These are phyloP conservation scores for Clavispora phyllophila DNA, from an alignment of 805 yeast species.

Conservation along the genomic window DNA sequence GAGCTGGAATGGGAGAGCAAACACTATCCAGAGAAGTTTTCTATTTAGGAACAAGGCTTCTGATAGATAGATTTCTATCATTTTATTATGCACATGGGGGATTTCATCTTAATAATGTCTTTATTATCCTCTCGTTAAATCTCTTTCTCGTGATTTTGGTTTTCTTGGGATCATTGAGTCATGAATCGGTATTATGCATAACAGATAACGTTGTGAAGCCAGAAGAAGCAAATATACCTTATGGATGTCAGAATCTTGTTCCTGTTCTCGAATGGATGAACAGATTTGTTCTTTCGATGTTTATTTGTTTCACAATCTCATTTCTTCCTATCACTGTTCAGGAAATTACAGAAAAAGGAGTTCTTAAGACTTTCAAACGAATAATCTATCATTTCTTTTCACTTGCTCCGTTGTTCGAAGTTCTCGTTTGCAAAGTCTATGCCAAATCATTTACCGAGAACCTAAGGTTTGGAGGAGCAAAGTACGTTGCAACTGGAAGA, in stretches of 20 bases:
- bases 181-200: conserved; percentile 65
- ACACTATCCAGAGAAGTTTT: conserved; percentile 87
- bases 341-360: conserved; percentile 82
- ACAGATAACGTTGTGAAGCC: conserved; percentile 64
- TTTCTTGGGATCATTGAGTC: conserved; percentile 71
- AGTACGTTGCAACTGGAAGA: conserved; percentile 88
- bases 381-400: conserved; percentile 74
- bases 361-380: conserved; percentile 66
- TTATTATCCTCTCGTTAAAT: conserved; percentile 83
- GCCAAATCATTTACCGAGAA: conserved; percentile 73
- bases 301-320: conserved; percentile 89
- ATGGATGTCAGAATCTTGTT: conserved; percentile 79
- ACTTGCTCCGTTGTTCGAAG: conserved; percentile 88
- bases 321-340: conserved; percentile 85
- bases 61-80: conserved; percentile 83
- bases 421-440: conserved; percentile 90
- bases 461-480: conserved; percentile 86
- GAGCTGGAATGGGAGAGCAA: conserved; percentile 99
- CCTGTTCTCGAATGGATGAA: conserved; percentile 92
- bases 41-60: conserved; percentile 83
- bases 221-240: conserved; percentile 68
- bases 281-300: conserved; percentile 81
- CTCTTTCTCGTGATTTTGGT: conserved; percentile 75
- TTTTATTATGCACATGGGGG: conserved; percentile 98
- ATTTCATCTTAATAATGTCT: conserved; percentile 85